Conservation (phyloP, 2,329 filamentous ascomycete species). For the Leptographium lundbergii region DNA sequence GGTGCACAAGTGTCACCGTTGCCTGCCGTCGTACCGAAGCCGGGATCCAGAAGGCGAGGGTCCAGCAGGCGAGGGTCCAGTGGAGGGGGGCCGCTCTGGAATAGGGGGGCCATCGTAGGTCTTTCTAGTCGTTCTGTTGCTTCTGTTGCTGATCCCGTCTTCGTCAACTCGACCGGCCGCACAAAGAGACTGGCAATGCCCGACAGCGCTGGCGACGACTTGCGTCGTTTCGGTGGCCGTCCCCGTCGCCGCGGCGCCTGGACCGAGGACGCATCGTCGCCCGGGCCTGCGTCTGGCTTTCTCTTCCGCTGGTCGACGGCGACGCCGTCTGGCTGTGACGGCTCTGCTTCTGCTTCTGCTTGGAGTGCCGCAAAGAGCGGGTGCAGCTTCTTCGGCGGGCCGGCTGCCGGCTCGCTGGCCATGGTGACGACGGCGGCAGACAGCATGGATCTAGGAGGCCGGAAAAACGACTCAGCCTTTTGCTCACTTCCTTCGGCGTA, state of each 20-base stretch:
- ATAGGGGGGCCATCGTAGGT: background rate
- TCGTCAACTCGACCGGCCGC: background rate
- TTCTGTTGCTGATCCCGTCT: background rate
- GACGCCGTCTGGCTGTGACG: background rate
- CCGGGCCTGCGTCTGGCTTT: slow-evolving; percentile 6
- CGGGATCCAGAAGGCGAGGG: too few species aligned
- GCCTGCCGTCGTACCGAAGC: too few species aligned
- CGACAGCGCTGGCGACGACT: slow-evolving; percentile 4
- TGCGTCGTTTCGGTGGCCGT: slow-evolving; percentile 17
- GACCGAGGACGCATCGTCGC: background rate
- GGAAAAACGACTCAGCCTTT: background rate
- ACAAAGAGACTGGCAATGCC: slow-evolving; percentile 17
- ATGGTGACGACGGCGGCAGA: slow-evolving; percentile 29
- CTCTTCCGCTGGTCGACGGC: background rate
- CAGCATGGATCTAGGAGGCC: slow-evolving; percentile 25
- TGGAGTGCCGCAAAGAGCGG: slow-evolving; percentile 36
- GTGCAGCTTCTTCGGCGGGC: slow-evolving; percentile 29
- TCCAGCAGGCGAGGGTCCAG: too few species aligned
- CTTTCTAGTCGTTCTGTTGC: too few species aligned
- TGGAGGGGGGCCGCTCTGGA: too few species aligned
- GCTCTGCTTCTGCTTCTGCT: background rate
- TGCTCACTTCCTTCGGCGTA: too few species aligned
- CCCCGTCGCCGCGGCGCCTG: slow-evolving; percentile 6
- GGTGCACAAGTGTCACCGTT: too few species aligned
- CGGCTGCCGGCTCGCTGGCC: slow-evolving; percentile 26